Base-by-base conservation (phyloP, 106 monocot genomes). In the Dendrobium huoshanense region DNA sequence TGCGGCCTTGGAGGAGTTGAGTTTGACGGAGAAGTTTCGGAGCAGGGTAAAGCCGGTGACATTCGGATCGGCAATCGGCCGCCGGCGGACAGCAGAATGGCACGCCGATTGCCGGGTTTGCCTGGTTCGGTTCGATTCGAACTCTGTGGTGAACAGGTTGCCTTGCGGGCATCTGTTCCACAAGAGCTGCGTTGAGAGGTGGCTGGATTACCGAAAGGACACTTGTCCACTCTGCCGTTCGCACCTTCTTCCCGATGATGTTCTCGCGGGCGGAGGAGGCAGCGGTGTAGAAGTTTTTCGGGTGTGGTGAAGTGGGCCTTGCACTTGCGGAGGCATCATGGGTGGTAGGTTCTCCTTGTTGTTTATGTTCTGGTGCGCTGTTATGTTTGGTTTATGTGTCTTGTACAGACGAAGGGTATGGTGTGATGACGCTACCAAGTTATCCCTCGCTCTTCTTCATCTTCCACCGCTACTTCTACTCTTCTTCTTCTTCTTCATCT, bases 81-180 rank as follows among this genome's bases (percentile, higher is more conserved):
- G 80, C 25, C 72, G 79, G 41, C 56, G 67, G 54, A 11, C 18
- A 11, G 85, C 9, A 6, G 73, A 64, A 47, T 65, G 67, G 54
- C 37, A 77, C 78, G 49, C 64, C 7, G 95, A 95, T 78, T 95
- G 95, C 88, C 87, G 88, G 73, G 95, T 95, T 2, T 95, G 95
- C 58, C 80, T 95, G 61, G 41, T 49, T 79, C 81, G 84, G 75
- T 92, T 95, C 87, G 87, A 91, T 75, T 79, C 86, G 78, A 90
- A 91, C 19, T 92, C 95, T 65, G 84, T 87, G 79, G 95, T 92
- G 83, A 86, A 92, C 84, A 84, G 90, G 77, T 89, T 95, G 75
- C 82, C 84, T 58, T 95, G 95, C 83, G 95, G 95, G 2, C 95
- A 95, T 75, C 41, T 90, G 55, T 95, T 95, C 83, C 95, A 95